Evolutionary conservation across 805 yeast genomes (phyloP).

Genomic region (Teunomyces barrocoloradensis): DNA sequence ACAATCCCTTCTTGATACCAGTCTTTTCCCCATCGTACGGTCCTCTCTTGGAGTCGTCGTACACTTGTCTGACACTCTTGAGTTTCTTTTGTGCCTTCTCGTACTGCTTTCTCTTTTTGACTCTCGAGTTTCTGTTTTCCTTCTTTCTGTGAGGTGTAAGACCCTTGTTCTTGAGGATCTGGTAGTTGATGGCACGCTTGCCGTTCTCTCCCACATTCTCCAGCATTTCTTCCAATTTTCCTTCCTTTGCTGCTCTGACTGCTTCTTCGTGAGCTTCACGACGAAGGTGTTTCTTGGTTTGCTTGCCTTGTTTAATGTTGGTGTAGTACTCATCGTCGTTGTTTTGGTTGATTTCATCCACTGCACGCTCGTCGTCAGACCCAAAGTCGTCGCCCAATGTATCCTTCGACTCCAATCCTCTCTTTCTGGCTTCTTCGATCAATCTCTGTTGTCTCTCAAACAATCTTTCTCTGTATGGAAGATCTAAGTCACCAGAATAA

Average conservation of each 20-base stretch:
- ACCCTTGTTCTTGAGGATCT: slow-evolving; percentile 94
- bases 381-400: slow-evolving; percentile 51
- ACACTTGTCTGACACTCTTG: slow-evolving; percentile 87
- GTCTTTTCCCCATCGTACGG: slow-evolving; percentile 93
- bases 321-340: slow-evolving; percentile 62
- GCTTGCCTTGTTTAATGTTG: slow-evolving; percentile 46
- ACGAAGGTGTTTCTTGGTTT: slow-evolving; percentile 52
- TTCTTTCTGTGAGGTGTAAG: slow-evolving; percentile 90
- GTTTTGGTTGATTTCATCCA: slow-evolving; percentile 42
- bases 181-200: slow-evolving; percentile 92
- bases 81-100: slow-evolving; percentile 93
- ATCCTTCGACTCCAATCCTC: slow-evolving; percentile 64
- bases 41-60: slow-evolving; percentile 60
- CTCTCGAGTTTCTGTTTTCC: slow-evolving; percentile 93
- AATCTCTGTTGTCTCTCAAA: slow-evolving; percentile 88
- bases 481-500: slow-evolving; percentile 79
- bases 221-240: slow-evolving; percentile 69
- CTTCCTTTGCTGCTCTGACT: slow-evolving; percentile 76
- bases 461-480: slow-evolving; percentile 87
- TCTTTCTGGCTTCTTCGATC: slow-evolving; percentile 80
- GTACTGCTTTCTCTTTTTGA: slow-evolving; percentile 96
- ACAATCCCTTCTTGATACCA: slow-evolving; percentile 92
- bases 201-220: slow-evolving; percentile 74
- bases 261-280: slow-evolving; percentile 67
- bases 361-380: slow-evolving; percentile 46